These are phyloP conservation scores for Pseudocercospora musae DNA, from an alignment of 2,329 filamentous ascomycete genomes.

Conservation along the genomic window DNA sequence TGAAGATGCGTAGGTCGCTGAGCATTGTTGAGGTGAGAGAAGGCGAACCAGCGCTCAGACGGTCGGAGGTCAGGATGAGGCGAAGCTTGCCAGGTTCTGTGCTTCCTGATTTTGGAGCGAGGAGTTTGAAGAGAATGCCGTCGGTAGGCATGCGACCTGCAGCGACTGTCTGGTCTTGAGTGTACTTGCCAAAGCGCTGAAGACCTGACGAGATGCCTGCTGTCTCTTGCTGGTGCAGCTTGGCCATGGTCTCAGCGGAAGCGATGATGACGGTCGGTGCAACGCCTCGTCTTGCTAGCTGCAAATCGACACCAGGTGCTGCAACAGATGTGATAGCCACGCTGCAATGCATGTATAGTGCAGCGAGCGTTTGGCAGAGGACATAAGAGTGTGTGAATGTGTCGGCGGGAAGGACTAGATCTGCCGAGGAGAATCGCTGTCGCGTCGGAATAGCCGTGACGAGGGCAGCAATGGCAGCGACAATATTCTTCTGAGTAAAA, in stretches of 20 bases:
- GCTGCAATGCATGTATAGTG: constrained; percentile 79
- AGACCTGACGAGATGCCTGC: constrained; percentile 56
- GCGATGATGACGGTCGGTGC: constrained; percentile 80
- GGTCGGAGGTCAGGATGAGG: constrained; percentile 75
- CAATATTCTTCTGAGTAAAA: constrained; percentile 80
- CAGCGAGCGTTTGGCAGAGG: constrained; percentile 73
- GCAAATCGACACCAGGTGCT: constrained; percentile 67
- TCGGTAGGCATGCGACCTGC: constrained; percentile 71
- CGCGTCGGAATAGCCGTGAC: constrained; percentile 70
- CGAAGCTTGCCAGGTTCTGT: constrained; percentile 70
- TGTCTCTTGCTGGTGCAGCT: constrained; percentile 62
- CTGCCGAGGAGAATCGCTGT: constrained; percentile 69
- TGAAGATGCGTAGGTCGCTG: constrained; percentile 78
- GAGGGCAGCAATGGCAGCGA: constrained; percentile 78
- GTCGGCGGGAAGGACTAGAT: constrained; percentile 82
- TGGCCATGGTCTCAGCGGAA: constrained; percentile 68
- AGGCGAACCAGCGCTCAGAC: constrained; percentile 59
- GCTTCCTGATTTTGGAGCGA: constrained; percentile 55
- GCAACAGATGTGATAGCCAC: constrained; percentile 87
- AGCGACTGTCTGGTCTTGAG: constrained; percentile 67
- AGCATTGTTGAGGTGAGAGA: constrained; percentile 67
- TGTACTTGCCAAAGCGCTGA: constrained; percentile 65
- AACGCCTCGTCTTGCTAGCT: constrained; percentile 68
- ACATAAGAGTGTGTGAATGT: constrained; percentile 76
- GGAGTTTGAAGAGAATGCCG: constrained; percentile 60